Evolutionary conservation across 2,329 filamentous ascomycete species (phyloP), one percentile per base, ranked within the genome.

Genomic region (Allantophomopsis lycopodina): DNA sequence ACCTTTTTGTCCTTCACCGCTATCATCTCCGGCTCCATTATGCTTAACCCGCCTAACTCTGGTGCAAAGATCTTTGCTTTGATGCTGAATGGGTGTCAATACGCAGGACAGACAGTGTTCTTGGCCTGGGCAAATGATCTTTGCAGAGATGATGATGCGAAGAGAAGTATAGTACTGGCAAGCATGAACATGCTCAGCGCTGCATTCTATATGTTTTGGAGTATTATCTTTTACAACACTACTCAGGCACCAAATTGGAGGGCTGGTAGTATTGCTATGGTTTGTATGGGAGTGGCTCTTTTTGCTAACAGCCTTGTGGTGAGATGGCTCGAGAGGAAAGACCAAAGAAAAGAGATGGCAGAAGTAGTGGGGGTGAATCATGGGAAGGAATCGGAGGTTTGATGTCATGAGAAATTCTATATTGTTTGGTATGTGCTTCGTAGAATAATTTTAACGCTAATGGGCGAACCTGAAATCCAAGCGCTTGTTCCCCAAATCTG

Each of bases 41-140:
- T 84, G 2, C 58, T 84, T 0, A 41, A 37, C 11, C 37, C 44
- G 2, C 32, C 30, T 65, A 66, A 0, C 66, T 68, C 28, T 39
- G 38, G 55, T 0, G 51, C 66, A 0, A 60, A 71, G 1, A 67
- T 75, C 0, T 79, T 84, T 44, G 76, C 74, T 2, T 76, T 77
- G 4, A 83, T 82, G 48, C 83, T 83, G 55, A 75, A 78, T 0
- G 80, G 80, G 1, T 63, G 69, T 3, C 75, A 83, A 0, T 84
- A 84, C 47, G 79, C 79, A 0, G 81, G 79, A 49, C 79, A 85
- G 55, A 78, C 80, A 1, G 80, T 75, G 0, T 83, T 84, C 48
- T 84, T 85, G 47, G 79, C 80, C 0, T 84, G 79, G 79, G 79
- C 76, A 16, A 84, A 85, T 48, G 79, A 83, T 49, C 73, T 75